Evolutionary conservation across 257 asterid genomes (phyloP).

Genomic region (Gardenia jasminoides): DNA sequence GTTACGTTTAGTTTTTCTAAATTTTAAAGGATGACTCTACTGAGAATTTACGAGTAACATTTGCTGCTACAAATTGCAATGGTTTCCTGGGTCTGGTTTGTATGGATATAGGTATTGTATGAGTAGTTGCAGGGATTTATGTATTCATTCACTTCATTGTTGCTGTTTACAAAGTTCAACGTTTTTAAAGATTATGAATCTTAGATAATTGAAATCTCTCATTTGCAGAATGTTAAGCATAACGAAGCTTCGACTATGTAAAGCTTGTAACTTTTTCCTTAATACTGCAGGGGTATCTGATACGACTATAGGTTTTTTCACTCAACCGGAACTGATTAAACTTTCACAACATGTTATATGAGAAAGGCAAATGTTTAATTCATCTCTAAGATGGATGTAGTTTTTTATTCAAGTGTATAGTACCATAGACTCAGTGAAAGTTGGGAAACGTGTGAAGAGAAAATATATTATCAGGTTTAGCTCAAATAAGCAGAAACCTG

Average conservation of each 20-base stretch:
- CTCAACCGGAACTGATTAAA: background rate
- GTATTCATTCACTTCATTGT: background rate
- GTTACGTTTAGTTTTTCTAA: background rate
- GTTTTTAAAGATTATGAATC: too few species aligned
- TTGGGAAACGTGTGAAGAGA: background rate
- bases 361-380: background rate
- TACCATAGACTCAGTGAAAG: background rate
- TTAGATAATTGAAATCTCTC: background rate
- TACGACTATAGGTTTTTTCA: too few species aligned
- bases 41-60: background rate
- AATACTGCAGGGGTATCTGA: background rate
- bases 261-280: background rate
- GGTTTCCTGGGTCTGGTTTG: background rate
- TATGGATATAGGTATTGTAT: background rate
- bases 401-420: background rate
- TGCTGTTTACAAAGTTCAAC: background rate
- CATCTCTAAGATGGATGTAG: background rate
- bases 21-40: conserved; percentile 1
- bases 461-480: background rate
- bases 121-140: background rate
- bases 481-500: background rate
- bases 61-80: background rate
- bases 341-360: background rate
- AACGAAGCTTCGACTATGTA: background rate
- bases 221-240: too few species aligned